Base-by-base conservation (phyloP, 495 filamentous ascomycete genomes). In the Neurospora sp. region DNA sequence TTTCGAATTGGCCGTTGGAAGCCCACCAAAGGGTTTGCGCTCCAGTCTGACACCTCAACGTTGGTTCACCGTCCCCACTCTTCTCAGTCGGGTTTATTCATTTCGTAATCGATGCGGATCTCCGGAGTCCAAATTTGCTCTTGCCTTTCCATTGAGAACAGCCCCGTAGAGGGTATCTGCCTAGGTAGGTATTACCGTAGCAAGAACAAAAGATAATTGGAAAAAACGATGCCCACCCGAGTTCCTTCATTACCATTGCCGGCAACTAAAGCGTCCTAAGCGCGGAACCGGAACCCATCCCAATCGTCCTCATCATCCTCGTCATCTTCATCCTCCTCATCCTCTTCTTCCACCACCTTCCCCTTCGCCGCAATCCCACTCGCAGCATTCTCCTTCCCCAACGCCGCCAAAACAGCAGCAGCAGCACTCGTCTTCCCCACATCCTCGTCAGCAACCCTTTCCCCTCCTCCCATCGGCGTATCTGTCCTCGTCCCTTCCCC, bases 211-310 rank as follows among this genome's bases (percentile, higher is more conserved):
- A 10, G 9, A 53, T 12, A 22, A 12, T 12, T 4, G 10, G 0
- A 35, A 35, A 53, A 3, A 5, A 22, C 20, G n/a, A 53, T 53
- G 46, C 20, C 46, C 22, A 31, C 11, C 11, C 22, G 5, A 16
- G 22, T 31, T 31, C 22, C 12, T 6, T 35, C 53, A 61, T 61
- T 61, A 16, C 53, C 53, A 61, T 18, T 35, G 3, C 12, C 53
- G 14, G 14, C 6, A 61, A 9, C 53, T 9, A 61, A 35, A 35
- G 14, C 5, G 2, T 18, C 12, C 69, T 79, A 82, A 2, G 76
- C 77, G 39, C 86, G 86, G 76, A 93, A 90, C 72, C 89, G 81
- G 85, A 92, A 94, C 69, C 88, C 88, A 80, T 90, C 90, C 89
- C 89, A 93, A 39, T 87, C 87, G 12, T 86, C 85, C 0, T 88